phyloP scores from a whole-genome alignment of 257 asterid genomes.

The Henckelia pumila region DNA sequence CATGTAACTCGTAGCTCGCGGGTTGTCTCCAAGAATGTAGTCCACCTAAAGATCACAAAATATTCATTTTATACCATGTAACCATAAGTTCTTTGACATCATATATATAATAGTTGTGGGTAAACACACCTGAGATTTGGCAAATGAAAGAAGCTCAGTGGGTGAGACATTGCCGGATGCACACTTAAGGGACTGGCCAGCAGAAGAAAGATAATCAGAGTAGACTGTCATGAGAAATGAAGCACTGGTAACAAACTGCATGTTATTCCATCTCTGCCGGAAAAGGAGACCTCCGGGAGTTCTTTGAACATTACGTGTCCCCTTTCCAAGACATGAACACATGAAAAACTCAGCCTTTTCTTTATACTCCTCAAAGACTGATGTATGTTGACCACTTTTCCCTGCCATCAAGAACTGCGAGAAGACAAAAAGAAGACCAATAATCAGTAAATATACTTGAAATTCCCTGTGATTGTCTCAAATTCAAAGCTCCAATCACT shows the following conservation, averaged over 20 bases:
- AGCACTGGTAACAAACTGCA: conserved; percentile 96
- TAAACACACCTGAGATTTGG: conserved; percentile 74
- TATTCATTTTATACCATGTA: not conserved
- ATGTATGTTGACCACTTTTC: conserved; percentile 52
- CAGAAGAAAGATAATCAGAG: conserved; percentile 82
- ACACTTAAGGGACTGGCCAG: conserved; percentile 69
- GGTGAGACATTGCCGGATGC: conserved; percentile 58
- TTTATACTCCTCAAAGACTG: conserved; percentile 56
- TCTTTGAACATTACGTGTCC: conserved; percentile 67
- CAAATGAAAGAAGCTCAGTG: conserved; percentile 66
- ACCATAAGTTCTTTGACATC: not conserved
- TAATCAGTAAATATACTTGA: not conserved
- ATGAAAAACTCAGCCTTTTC: conserved; percentile 86
- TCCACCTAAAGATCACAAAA: conserved; percentile 54
- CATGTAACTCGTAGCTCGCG: conserved; percentile 98
- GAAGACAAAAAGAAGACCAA: not conserved
- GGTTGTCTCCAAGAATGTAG: conserved; percentile 95
- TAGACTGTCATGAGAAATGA: conserved; percentile 81
- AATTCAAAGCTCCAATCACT: not conserved
- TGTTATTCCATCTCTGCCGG: conserved; percentile 94
- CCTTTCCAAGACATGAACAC: conserved; percentile 92
- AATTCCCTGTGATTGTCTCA: not conserved
- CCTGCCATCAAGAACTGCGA: conserved; percentile 87
- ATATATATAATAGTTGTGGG: not conserved
- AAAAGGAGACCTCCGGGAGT: conserved; percentile 92